These are phyloP conservation scores for Phytophthora litchii DNA, from an alignment of 352 stramenopile species.

Conservation along the genomic window DNA sequence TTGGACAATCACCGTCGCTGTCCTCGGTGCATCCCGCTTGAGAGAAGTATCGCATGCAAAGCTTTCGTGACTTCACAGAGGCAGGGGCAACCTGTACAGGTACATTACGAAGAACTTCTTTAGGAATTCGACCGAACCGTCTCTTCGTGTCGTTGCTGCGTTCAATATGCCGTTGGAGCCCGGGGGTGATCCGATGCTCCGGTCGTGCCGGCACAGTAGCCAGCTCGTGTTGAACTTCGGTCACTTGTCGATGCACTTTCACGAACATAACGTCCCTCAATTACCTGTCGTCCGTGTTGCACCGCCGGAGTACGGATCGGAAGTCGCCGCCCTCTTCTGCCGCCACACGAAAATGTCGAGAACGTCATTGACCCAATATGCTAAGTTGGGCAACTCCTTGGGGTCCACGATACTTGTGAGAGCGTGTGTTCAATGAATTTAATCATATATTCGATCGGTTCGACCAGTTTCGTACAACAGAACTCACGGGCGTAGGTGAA, in stretches of 20 bases:
- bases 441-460: constrained; percentile 2
- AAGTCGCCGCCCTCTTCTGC: not conserved
- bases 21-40: constrained; percentile 1
- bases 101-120: no score
- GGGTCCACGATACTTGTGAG: constrained; percentile 3
- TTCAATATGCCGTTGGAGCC: no score
- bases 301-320: not conserved
- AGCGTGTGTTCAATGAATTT: constrained; percentile 8
- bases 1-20: not conserved
- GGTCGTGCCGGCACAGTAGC: not conserved
- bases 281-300: constrained; percentile 1
- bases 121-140: no score
- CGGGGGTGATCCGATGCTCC: no score
- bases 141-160: no score
- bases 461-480: constrained; percentile 2
- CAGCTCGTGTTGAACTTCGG: not conserved
- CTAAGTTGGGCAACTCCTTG: constrained; percentile 8
- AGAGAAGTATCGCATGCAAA: not conserved
- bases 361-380: constrained; percentile 9
- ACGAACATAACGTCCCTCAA: constrained; percentile 8
- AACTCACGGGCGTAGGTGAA: constrained; percentile 5
- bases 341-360: constrained; percentile 8
- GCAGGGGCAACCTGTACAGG: no score
- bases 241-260: constrained; percentile 5
- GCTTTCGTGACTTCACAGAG: no score